Evolutionary conservation across 345 rosid genomes (phyloP).

Genomic region (Acer saccharum): DNA sequence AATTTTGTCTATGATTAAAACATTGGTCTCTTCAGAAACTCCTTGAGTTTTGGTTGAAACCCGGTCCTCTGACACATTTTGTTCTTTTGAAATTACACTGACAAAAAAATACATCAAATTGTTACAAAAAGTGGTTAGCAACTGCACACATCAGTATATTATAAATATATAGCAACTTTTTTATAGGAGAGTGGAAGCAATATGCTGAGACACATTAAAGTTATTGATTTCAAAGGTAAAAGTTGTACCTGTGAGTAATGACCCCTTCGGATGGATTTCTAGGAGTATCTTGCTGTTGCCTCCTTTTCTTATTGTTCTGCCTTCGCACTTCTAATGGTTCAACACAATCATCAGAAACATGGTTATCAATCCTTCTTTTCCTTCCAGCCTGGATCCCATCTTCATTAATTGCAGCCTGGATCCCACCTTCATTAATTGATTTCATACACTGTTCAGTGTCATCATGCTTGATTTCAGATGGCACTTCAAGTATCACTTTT

Average conservation of each 20-base stretch:
- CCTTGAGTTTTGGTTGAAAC: constrained; percentile 31
- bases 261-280: constrained; percentile 38
- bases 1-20: constrained; percentile 42
- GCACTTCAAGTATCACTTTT: constrained; percentile 55
- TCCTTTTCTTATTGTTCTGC: constrained; percentile 55
- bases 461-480: constrained; percentile 28
- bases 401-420: constrained; percentile 47
- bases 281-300: constrained; percentile 39
- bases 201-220: constrained; percentile 9
- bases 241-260: constrained; percentile 38
- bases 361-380: constrained; percentile 54
- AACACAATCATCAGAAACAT: constrained; percentile 25
- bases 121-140: background rate
- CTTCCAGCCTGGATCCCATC: constrained; percentile 45
- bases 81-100: constrained; percentile 42
- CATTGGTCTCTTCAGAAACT: constrained; percentile 36
- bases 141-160: background rate
- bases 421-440: constrained; percentile 38
- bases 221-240: constrained; percentile 9
- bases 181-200: background rate
- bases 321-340: constrained; percentile 27
- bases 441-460: constrained; percentile 29
- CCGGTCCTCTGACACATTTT: constrained; percentile 40
- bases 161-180: background rate
- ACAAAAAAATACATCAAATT: constrained; percentile 15